Conservation (phyloP, 2,329 filamentous ascomycete species). For the Microdochium nivale region DNA sequence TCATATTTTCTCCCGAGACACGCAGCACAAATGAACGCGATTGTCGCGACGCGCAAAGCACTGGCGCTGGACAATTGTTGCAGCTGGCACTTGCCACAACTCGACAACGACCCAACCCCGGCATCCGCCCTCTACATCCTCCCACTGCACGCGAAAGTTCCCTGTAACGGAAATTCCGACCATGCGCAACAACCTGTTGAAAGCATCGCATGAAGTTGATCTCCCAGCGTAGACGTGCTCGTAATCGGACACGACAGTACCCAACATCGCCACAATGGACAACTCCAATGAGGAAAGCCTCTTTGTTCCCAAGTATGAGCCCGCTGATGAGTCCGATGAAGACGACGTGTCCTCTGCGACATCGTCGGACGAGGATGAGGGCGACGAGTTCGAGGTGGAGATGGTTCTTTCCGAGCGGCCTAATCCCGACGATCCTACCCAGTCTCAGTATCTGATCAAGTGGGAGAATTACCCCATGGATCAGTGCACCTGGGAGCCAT, state of each 20-base stretch:
- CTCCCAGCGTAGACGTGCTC: neutral
- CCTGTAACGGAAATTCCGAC: neutral
- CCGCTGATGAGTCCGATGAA: slow-evolving; percentile 16
- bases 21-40: too few relatives aligned
- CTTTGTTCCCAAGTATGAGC: slow-evolving; percentile 39
- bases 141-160: too few relatives aligned
- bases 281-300: slow-evolving; percentile 45
- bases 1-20: too few relatives aligned
- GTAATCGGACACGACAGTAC: neutral
- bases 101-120: too few relatives aligned
- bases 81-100: too few relatives aligned
- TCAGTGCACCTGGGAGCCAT: slow-evolving; percentile 49
- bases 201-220: neutral
- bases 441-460: slow-evolving; percentile 47
- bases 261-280: neutral
- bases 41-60: too few relatives aligned
- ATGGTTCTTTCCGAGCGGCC: neutral
- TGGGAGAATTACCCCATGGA: slow-evolving; percentile 54
- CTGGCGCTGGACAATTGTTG: too few relatives aligned
- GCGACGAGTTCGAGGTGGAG: slow-evolving; percentile 4
- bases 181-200: neutral
- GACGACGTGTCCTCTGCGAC: slow-evolving; percentile 39
- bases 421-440: slow-evolving; percentile 12
- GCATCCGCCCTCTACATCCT: too few relatives aligned
- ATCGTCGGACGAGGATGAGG: slow-evolving; percentile 27